Conservation (phyloP, 2,329 filamentous ascomycete species). For the Dryadomyces quercus-mongolicae region DNA sequence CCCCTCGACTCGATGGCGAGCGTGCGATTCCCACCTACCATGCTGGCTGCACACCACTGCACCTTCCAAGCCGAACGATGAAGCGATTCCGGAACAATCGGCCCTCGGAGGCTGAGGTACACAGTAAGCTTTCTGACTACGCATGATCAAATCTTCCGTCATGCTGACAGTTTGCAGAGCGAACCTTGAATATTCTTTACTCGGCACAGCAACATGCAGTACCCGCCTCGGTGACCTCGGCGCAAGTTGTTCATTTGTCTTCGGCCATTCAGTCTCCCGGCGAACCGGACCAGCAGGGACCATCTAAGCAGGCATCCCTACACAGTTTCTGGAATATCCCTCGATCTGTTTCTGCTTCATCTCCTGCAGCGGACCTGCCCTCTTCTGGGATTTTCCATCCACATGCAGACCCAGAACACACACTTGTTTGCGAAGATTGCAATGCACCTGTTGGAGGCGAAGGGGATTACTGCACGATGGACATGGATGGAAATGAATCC, state of each 20-base stretch:
- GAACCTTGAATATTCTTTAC: conserved; percentile 45
- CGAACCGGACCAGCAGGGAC: neutral
- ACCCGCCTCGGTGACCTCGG: too few relatives aligned
- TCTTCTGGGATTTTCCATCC: neutral
- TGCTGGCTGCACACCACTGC: conserved; percentile 22
- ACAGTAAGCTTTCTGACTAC: conserved; percentile 30
- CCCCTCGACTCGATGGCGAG: conserved; percentile 14
- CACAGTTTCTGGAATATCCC: conserved; percentile 51
- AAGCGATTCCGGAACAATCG: conserved; percentile 49
- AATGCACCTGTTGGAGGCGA: conserved; percentile 18
- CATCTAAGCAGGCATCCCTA: conserved; percentile 34
- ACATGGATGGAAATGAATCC: conserved; percentile 21
- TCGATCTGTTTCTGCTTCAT: neutral
- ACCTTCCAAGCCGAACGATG: conserved; percentile 44
- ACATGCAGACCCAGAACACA: neutral
- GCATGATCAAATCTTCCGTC: neutral
- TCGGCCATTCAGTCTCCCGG: neutral
- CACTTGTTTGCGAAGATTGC: conserved; percentile 42
- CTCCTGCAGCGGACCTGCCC: neutral
- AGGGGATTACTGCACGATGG: conserved; percentile 27
- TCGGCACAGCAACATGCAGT: conserved; percentile 23
- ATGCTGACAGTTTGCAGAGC: conserved; percentile 26
- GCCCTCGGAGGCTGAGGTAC: conserved; percentile 41
- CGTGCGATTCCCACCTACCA: conserved; percentile 5
- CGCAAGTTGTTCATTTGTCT: neutral